Base-by-base conservation (phyloP, 305 asterid genomes). In the Salvia sclarea region DNA sequence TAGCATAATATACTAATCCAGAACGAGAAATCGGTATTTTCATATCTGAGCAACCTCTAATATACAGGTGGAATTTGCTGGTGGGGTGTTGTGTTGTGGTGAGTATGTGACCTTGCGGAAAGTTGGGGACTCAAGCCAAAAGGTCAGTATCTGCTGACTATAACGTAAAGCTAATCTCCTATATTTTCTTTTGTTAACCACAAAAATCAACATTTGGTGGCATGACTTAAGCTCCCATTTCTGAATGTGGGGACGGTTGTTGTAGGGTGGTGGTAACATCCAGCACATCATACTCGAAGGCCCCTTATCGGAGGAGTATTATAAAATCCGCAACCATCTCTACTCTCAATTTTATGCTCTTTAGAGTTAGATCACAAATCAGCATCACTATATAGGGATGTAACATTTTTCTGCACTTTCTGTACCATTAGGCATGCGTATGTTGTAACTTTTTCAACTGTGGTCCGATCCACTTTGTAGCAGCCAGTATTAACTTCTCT, bases 221-320 rank as follows among this genome's bases (percentile, higher is more conserved):
- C 25, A 6, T 33, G 52, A 16, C 49, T 14, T 45, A 1, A 24
- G 37, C 61, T 41, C 61, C 44, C 58, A 48, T 72, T 28, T 30
- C 22, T 38, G 49, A 58, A 45, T 16, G 48, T 38, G 65, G 40
- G 66, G 72, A 14, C 4, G 1, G 41, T 69, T 79, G 24, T 57
- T 77, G 78, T 62, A 92, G 97, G 96, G 96, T 73, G 96, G 90
- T 66, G 94, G 85, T 66, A 79, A 85, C 41, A 81, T 85, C 61
- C 98, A 91, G 80, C 95, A 94, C 63, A 87, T 94, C 67, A 70
- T 91, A 80, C 95, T 94, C 33, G 98, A 94, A 81, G 98, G 97
- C 24, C 98, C 98, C 14, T 82, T 94, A 61, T 81, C 97, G 0
- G 97, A 87, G 57, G 98, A 94, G 80, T 94, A 88, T 78, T 94